Base-by-base conservation (phyloP, 441 rosid species). In the Francoa sonchifolia region DNA sequence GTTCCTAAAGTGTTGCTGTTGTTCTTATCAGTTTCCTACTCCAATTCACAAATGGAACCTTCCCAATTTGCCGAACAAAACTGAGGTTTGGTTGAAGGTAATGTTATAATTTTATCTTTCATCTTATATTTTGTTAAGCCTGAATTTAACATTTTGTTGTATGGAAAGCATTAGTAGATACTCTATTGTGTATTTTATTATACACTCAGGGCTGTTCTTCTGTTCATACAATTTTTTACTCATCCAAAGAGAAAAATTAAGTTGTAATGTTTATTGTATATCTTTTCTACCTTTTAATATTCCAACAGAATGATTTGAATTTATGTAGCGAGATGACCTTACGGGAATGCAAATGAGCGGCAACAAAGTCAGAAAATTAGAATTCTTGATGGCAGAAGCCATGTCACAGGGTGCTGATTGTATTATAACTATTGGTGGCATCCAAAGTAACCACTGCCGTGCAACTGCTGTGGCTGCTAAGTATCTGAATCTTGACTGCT, bases 261-360 rank as follows among this genome's bases (percentile, higher is more conserved):
- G n/a, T n/a, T n/a, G n/a, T n/a, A n/a, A n/a, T n/a, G n/a, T n/a
- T n/a, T n/a, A n/a, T n/a, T n/a, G n/a, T n/a, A n/a, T n/a, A n/a
- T n/a, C n/a, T n/a, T n/a, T n/a, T n/a, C n/a, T n/a, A n/a, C n/a
- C n/a, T n/a, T n/a, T n/a, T n/a, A n/a, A n/a, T 21, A 34, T 2
- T 19, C 47, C 40, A 38, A 49, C 7, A 21, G 9, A 35, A 18
- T 2, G 19, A 27, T 41, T 38, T 25, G 48, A 8, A 19, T 21
- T 44, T 38, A 8, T 45, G 39, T 55, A 82, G 96, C 76, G 89
- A 1, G 98, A 85, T 58, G 96, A 85, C 33, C 68, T 82, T 8
- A 71, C 96, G 0, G 98, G 96, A 9, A 76, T 89, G 96, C 86
- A 89, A 64, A 19, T 89, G 81, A 89, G 98, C 32, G 98, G 96